Evolutionary conservation across 345 rosid species (phyloP).

Genomic region (Rhodamnia rubescens): DNA sequence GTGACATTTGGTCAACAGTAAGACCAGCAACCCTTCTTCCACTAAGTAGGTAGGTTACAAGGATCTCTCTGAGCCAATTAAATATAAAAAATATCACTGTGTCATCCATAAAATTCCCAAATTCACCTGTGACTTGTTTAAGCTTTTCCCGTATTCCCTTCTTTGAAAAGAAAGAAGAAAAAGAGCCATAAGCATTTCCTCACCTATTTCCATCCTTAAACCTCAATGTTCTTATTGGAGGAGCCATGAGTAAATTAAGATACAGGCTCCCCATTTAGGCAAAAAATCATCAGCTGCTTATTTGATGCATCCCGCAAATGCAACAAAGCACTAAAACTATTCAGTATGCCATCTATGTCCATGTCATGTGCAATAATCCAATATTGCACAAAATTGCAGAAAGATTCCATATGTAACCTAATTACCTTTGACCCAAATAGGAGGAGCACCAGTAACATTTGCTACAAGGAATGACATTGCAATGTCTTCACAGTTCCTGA

Average conservation of each 20-base stretch:
- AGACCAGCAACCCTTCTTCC: background rate
- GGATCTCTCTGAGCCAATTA: background rate
- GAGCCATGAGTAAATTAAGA: background rate
- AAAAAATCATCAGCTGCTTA: background rate
- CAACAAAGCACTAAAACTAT: background rate
- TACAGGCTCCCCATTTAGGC: background rate
- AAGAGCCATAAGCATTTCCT: background rate
- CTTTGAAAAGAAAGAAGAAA: background rate
- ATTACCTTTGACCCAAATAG: constrained; percentile 93
- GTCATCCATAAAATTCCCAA: background rate
- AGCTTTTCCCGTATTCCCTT: background rate
- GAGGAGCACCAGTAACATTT: constrained; percentile 80
- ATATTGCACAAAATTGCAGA: background rate
- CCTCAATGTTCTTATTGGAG: background rate
- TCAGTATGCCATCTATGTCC: background rate
- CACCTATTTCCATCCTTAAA: background rate
- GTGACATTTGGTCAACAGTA: background rate
- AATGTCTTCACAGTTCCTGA: constrained; percentile 98
- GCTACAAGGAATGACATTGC: constrained; percentile 98
- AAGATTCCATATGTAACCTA: background rate
- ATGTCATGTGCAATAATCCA: background rate
- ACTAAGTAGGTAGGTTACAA: background rate
- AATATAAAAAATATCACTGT: background rate
- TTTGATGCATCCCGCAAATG: background rate
- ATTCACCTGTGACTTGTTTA: background rate